Conservation (phyloP, 345 rosid species). For the Hibiscus mutabilis region DNA sequence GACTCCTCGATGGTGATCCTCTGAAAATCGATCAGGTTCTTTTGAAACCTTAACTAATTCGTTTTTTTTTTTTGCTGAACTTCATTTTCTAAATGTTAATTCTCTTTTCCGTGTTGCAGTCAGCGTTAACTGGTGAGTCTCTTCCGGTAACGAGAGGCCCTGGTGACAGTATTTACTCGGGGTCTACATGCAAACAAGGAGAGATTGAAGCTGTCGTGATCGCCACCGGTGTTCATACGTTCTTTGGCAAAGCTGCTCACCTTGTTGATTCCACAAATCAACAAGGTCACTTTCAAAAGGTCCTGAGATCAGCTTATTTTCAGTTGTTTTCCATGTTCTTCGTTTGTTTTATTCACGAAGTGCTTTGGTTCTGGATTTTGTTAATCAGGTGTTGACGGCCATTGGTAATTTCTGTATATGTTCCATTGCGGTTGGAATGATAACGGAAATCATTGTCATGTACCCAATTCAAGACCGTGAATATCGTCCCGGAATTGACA, state of each 20-base stretch:
- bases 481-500: constrained; percentile 84
- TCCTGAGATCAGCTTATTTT: constrained; percentile 8
- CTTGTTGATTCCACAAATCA: constrained; percentile 85
- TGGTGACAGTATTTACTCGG: constrained; percentile 77
- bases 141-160: constrained; percentile 86
- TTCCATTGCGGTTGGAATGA: constrained; percentile 79
- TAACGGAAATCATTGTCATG: constrained; percentile 76
- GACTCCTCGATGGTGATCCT: constrained; percentile 69
- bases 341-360: neutral
- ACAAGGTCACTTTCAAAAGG: constrained; percentile 89
- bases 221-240: constrained; percentile 88
- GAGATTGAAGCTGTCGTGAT: constrained; percentile 90
- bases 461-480: constrained; percentile 70
- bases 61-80: neutral
- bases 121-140: constrained; percentile 84
- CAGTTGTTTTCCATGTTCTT: neutral
- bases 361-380: neutral
- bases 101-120: constrained; percentile 24
- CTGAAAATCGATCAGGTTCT: constrained; percentile 60
- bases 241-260: constrained; percentile 91
- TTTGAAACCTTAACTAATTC: neutral
- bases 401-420: constrained; percentile 89
- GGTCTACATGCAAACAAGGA: constrained; percentile 90
- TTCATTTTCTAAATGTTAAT: neutral
- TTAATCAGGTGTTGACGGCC: constrained; percentile 63